Base-by-base conservation (phyloP, 1,284 basidiomycete species). In the Cryptococcus sp. region DNA sequence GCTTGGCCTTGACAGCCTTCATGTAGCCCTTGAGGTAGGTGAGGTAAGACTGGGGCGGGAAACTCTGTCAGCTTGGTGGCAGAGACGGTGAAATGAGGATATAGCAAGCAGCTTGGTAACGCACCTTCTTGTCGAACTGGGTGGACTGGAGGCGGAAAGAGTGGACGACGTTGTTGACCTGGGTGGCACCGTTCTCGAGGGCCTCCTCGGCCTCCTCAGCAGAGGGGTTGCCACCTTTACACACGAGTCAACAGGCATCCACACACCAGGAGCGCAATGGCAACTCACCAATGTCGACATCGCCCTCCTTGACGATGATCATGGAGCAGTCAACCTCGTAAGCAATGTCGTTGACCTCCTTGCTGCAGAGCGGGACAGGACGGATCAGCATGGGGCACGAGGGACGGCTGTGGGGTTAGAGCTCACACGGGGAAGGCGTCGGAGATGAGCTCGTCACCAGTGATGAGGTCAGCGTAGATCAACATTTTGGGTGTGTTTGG, bases 361-460 rank as follows among this genome's bases (percentile, higher is more conserved):
- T 93, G 72, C 91, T 94, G 76, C 42, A 66, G n/a, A 23, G 28
- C 16, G 36, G 35, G 38, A 53, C 20, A 61, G 58, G 49, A 44
- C 18, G 13, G 18, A 18, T 24, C 37, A 36, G 21, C 37, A 42
- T 28, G 18, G 33, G 36, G 50, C 23, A 35, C 28, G 20, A 40
- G 8, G 16, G 16, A 33, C 12, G 23, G 47, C 12, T 43, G 45
- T 37, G n/a, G 15, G 16, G 15, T 52, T 37, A 16, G 45, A n/a
- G 38, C 85, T 68, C 69, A 92, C 89, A 88, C 51, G 46, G 87
- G 85, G 82, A 88, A 97, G 66, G 93, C 92, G 81, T 95, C 91
- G 46, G 91, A 92, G 84, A 90, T 84, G 84, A 99, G 89, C 83
- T 99, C 95, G 76, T 98, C 94, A 63, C 80, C 85, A 61, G 85